Conservation (phyloP, 192 early-diverging fungal genomes). For the Podochytrium sp. region DNA sequence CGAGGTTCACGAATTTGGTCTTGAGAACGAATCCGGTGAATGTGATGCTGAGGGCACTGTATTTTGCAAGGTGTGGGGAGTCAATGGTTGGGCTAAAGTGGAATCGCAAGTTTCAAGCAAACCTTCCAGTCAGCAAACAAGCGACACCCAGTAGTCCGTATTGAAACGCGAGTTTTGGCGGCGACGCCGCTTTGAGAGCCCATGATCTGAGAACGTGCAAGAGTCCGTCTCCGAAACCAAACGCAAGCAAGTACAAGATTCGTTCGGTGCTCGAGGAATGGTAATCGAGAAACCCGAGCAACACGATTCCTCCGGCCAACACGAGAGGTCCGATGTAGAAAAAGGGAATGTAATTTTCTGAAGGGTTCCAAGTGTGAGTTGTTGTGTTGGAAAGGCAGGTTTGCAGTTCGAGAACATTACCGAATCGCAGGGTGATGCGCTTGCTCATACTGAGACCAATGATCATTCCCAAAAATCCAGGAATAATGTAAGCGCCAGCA, state of each 20-base stretch:
- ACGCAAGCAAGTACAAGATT: background rate
- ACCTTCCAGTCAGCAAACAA: background rate
- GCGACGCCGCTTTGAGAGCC: background rate
- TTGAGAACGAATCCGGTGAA: slow-evolving; percentile 1
- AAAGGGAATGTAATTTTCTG: background rate
- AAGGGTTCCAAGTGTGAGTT: too few species aligned
- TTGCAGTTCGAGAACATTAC: too few species aligned
- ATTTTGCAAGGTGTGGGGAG: background rate
- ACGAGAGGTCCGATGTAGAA: background rate
- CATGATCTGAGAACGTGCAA: background rate
- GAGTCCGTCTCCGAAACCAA: slow-evolving; percentile 1
- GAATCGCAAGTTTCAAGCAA: background rate
- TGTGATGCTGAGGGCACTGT: background rate
- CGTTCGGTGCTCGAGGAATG: background rate
- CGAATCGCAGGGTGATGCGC: background rate
- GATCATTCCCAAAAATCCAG: background rate
- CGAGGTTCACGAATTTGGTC: background rate
- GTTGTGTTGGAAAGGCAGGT: too few species aligned
- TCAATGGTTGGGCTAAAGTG: background rate
- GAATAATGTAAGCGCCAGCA: slow-evolving; percentile 1
- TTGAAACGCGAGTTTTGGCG: background rate
- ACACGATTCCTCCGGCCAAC: background rate
- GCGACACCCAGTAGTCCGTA: background rate
- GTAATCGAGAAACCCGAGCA: background rate
- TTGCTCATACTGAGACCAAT: background rate